Percentiles rank a stretch among this genome's conserved stretches.
Conservation (phyloP, 1,284 basidiomycete genomes). For the Pulveroboletus sp. region DNA sequence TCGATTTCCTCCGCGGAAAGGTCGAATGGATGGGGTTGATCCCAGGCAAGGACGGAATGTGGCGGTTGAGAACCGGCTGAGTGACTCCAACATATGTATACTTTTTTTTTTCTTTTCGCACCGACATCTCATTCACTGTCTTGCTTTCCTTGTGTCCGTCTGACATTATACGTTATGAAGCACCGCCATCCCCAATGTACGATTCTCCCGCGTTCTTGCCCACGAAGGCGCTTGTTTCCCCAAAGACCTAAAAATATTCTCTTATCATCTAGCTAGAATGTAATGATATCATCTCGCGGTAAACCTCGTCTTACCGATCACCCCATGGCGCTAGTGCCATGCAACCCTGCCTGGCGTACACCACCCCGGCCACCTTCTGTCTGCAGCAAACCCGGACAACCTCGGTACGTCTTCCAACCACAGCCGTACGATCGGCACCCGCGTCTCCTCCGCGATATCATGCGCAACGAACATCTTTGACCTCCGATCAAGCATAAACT, state of each 20-base stretch:
- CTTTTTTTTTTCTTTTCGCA: not conserved
- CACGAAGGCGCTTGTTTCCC: not conserved
- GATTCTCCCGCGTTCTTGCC: not conserved
- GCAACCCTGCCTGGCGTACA: slow-evolving; percentile 12
- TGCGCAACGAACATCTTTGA: slow-evolving; percentile 16
- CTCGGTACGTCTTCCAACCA: slow-evolving; percentile 24
- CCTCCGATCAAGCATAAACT: slow-evolving; percentile 24
- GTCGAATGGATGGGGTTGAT: slow-evolving; percentile 24
- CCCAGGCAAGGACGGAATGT: slow-evolving; percentile 34
- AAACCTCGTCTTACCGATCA: not conserved
- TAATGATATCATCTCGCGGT: not conserved
- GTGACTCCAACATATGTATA: not conserved
- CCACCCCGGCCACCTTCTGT: slow-evolving; percentile 22
- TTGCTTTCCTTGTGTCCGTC: not conserved
- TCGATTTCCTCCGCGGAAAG: slow-evolving; percentile 32
- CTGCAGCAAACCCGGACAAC: slow-evolving; percentile 19
- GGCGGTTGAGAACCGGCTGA: slow-evolving; percentile 25
- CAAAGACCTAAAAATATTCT: not conserved
- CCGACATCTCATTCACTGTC: not conserved
- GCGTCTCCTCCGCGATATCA: not conserved
- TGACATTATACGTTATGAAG: not conserved
- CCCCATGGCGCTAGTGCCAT: not conserved
- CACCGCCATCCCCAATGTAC: not conserved
- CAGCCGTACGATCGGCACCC: slow-evolving; percentile 14
- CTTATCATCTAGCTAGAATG: not conserved